phyloP scores from a whole-genome alignment of 306 rosid genomes.

The Vigna trinervia region DNA sequence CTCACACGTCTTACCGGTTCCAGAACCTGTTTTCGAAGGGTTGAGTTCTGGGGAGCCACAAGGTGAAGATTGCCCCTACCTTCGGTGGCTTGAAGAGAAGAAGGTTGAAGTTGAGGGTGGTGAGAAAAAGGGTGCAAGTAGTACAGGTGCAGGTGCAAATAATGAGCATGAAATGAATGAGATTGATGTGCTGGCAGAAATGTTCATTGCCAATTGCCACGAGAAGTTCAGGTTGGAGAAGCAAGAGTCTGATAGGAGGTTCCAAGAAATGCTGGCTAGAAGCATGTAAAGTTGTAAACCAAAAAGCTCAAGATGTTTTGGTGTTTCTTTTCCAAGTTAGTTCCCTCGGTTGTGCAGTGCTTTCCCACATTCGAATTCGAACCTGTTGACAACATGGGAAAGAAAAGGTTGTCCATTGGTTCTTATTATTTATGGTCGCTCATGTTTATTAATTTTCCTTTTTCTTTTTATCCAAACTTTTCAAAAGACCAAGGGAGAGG shows the following conservation, averaged over 20 bases:
- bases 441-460: constrained; percentile 21
- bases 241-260: constrained; percentile 86
- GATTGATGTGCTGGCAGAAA: constrained; percentile 78
- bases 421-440: constrained; percentile 28
- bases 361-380: constrained; percentile 39
- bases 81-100: constrained; percentile 90
- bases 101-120: constrained; percentile 40
- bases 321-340: constrained; percentile 19
- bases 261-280: constrained; percentile 89
- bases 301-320: background rate
- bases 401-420: constrained; percentile 38
- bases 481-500: constrained; percentile 32
- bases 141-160: background rate
- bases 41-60: constrained; percentile 8
- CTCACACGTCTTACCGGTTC: constrained; percentile 83
- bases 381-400: constrained; percentile 40
- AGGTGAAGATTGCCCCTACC: constrained; percentile 46
- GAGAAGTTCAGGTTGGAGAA: constrained; percentile 92
- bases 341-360: constrained; percentile 17
- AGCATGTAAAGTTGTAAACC: constrained; percentile 46
- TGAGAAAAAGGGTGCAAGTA: background rate
- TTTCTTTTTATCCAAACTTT: constrained; percentile 46
- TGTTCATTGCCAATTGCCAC: constrained; percentile 87
- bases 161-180: constrained; percentile 56
- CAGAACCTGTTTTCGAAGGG: constrained; percentile 56